Conservation (phyloP, 805 yeast genomes). For the Wickerhamomyces pijperi region DNA sequence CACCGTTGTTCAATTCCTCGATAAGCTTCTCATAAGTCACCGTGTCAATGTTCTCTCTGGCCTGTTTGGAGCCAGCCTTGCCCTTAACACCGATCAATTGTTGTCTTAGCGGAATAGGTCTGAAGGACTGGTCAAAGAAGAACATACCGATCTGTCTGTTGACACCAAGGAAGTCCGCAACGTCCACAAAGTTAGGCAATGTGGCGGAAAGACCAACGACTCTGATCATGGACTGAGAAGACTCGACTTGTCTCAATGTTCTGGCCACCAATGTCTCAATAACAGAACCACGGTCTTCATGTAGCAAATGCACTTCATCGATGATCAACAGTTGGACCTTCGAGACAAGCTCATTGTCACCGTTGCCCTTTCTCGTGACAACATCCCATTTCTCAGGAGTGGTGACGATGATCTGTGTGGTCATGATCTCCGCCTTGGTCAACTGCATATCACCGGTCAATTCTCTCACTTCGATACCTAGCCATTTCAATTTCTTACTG, state of each 20-base stretch:
- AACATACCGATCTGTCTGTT: conserved; percentile 87
- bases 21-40: conserved; percentile 68
- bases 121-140: conserved; percentile 82
- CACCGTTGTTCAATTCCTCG: conserved; percentile 55
- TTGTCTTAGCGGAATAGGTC: conserved; percentile 91
- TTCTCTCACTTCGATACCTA: conserved; percentile 80
- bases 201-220: conserved; percentile 94
- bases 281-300: conserved; percentile 97
- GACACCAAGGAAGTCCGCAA: conserved; percentile 89
- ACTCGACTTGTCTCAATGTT: conserved; percentile 88
- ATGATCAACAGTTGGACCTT: conserved; percentile 81
- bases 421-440: conserved; percentile 65
- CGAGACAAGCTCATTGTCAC: conserved; percentile 75
- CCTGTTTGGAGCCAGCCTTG: conserved; percentile 64
- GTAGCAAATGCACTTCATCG: conserved; percentile 93
- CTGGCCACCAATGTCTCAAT: conserved; percentile 92
- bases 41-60: conserved; percentile 61
- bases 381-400: conserved; percentile 98
- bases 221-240: conserved; percentile 86
- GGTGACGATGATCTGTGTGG: conserved; percentile 82
- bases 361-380: conserved; percentile 85
- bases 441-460: conserved; percentile 94
- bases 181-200: conserved; percentile 82
- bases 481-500: conserved; percentile 64
- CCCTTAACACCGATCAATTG: conserved; percentile 80